These are phyloP conservation scores for Corymbia citriodora DNA, from an alignment of 441 rosid species.

Conservation along the genomic window DNA sequence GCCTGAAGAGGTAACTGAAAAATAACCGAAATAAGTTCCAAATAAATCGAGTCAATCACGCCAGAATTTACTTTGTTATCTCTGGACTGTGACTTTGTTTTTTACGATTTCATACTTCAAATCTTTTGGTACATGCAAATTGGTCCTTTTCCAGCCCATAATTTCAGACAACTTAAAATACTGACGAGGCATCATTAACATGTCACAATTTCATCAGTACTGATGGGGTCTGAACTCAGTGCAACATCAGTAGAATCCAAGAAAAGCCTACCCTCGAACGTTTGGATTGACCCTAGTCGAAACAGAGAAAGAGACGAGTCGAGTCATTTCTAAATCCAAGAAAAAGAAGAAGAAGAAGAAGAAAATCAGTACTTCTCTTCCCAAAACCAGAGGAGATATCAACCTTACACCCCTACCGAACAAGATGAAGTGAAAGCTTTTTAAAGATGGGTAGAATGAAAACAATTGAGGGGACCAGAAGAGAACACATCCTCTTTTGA, in stretches of 20 bases:
- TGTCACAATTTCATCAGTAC: background rate
- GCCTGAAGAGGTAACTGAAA: background rate
- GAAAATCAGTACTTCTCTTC: background rate
- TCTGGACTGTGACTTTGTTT: background rate
- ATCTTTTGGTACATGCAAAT: background rate
- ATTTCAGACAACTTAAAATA: accelerated
- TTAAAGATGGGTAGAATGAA: background rate
- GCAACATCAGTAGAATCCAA: background rate
- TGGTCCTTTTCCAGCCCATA: background rate
- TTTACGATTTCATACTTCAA: background rate
- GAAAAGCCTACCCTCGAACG: accelerated
- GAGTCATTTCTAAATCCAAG: background rate
- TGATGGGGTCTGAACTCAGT: too few relatives aligned
- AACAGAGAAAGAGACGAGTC: background rate
- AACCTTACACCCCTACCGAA: background rate
- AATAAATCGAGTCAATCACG: background rate
- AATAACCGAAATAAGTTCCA: background rate
- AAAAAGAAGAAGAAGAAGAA: background rate
- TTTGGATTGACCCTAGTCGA: accelerated
- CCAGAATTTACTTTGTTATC: background rate
- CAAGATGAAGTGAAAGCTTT: background rate
- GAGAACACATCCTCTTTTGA: background rate
- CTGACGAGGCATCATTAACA: accelerated
- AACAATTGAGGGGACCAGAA: background rate
- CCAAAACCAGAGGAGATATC: background rate